phyloP scores from a whole-genome alignment of 495 filamentous ascomycete species.

The Xylaria cubensis region DNA sequence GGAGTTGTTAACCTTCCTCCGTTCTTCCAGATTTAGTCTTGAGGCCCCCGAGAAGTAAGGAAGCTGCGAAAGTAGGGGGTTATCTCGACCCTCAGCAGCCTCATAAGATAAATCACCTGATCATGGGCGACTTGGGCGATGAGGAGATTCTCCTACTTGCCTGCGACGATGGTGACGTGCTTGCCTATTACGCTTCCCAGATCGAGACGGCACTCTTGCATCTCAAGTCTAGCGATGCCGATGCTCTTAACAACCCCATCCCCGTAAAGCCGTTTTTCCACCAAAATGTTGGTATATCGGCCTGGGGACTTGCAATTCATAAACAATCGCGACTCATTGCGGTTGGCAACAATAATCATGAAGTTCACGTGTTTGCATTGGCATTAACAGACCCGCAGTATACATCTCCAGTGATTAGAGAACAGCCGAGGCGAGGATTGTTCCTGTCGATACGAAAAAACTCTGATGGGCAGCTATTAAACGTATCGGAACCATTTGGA shows the following conservation, averaged over 20 bases:
- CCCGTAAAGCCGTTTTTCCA: slow-evolving; percentile 66
- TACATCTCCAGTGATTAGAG: not conserved
- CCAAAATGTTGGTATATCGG: slow-evolving; percentile 75
- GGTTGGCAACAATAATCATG: slow-evolving; percentile 72
- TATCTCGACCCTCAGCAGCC: slow-evolving; percentile 62
- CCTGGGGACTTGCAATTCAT: slow-evolving; percentile 92
- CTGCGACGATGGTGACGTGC: slow-evolving; percentile 89
- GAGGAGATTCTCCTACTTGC: slow-evolving; percentile 79
- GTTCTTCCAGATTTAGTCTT: slow-evolving; percentile 63
- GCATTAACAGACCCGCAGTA: slow-evolving; percentile 57
- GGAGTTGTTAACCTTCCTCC: not conserved
- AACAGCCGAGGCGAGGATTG: not conserved
- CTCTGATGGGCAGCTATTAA: not conserved
- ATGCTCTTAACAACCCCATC: not conserved
- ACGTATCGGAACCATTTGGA: not conserved
- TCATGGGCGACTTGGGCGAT: slow-evolving; percentile 78
- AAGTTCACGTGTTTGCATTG: slow-evolving; percentile 76
- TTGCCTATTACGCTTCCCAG: slow-evolving; percentile 72
- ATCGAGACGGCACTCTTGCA: slow-evolving; percentile 41
- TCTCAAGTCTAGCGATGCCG: slow-evolving; percentile 21
- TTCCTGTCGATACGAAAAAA: slow-evolving; percentile 2
- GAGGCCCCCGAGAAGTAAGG: slow-evolving; percentile 60
- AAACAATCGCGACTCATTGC: slow-evolving; percentile 79
- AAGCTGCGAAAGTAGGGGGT: slow-evolving; percentile 51
- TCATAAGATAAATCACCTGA: slow-evolving; percentile 80